These are phyloP conservation scores for Magnusiomyces starmeri DNA, from an alignment of 1,139 yeast species.

Conservation along the genomic window DNA sequence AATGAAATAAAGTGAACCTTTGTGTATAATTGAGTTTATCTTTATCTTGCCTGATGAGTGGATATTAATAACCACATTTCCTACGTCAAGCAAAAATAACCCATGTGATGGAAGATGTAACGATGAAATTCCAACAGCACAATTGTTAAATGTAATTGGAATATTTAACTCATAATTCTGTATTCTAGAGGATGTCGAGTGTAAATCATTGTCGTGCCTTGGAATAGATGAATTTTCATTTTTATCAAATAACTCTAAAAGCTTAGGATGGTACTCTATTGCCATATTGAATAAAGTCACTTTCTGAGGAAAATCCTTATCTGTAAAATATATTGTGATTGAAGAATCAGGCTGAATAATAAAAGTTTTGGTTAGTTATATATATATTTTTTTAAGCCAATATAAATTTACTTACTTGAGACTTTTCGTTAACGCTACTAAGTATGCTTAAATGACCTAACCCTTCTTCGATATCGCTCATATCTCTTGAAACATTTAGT, in stretches of 20 bases:
- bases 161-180: too few relatives aligned
- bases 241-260: slow-evolving; percentile 23
- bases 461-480: slow-evolving; percentile 14
- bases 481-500: slow-evolving; percentile 13
- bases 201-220: not conserved
- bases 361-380: too few relatives aligned
- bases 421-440: slow-evolving; percentile 22
- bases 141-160: slow-evolving; percentile 24
- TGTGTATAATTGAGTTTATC: slow-evolving; percentile 20
- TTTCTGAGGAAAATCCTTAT: slow-evolving; percentile 19
- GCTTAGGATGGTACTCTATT: slow-evolving; percentile 26
- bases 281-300: slow-evolving; percentile 22
- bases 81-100: slow-evolving; percentile 42
- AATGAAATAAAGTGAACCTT: slow-evolving; percentile 27
- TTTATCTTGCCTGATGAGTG: slow-evolving; percentile 23
- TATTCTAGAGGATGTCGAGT: slow-evolving; percentile 1
- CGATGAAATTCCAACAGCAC: slow-evolving; percentile 27
- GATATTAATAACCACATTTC: slow-evolving; percentile 39
- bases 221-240: not conserved
- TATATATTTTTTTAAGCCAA: too few relatives aligned
- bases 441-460: slow-evolving; percentile 21
- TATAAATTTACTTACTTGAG: slow-evolving; percentile 18
- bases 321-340: not conserved
- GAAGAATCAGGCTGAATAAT: slow-evolving; percentile 6
- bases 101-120: slow-evolving; percentile 44